Base-by-base conservation (phyloP, 192 early-diverging fungal species). In the Physocladia obscura region DNA sequence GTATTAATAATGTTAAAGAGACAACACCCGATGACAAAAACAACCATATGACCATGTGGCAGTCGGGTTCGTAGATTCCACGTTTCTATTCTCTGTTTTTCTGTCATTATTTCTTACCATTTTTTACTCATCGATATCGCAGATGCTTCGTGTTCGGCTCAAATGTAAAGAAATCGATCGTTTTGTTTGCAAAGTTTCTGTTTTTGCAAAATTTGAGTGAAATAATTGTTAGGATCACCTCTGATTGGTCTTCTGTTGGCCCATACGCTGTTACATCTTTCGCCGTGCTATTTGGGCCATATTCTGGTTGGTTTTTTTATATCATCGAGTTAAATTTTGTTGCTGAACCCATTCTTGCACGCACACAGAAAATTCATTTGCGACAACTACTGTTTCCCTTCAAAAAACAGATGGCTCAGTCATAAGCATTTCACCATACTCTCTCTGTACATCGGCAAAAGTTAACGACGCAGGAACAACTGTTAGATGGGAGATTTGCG, bases 401-500 rank as follows among this genome's bases (percentile, higher is more conserved):
- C 30, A 65, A 47, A 65, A 26, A 49, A 22, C 6, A 5, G n/a
- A 65, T 17, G 62, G 62, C 17, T 17, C 49, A 21, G 47, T 49
- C 13, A 49, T 51, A 26, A 47, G 49, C 2, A 65, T n/a, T n/a
- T n/a, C 62, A 17, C 13, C 24, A 4, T 65, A 51, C 62, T 35
- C 11, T n/a, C 24, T 62, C 2, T 65, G 62, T 35, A 51, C 62
- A 31, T 8, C 44, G 6, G 62, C 62, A 2, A 15, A 51, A 17
- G 62, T 65, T 6, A 49, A 51, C 3, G 62, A 65, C 49, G 60
- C 49, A 19, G 17, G 17, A 22, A 26, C 4, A 6, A 24, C 6
- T 29, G 62, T 65, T 5, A 32, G 32, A 38, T 65, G 62, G 62
- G 48, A 65, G 27, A 51, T 65, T 49, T 65, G 62, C 27, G 62